These are phyloP conservation scores for Podospora sp. DNA, from an alignment of 495 filamentous ascomycete genomes.

Conservation along the genomic window DNA sequence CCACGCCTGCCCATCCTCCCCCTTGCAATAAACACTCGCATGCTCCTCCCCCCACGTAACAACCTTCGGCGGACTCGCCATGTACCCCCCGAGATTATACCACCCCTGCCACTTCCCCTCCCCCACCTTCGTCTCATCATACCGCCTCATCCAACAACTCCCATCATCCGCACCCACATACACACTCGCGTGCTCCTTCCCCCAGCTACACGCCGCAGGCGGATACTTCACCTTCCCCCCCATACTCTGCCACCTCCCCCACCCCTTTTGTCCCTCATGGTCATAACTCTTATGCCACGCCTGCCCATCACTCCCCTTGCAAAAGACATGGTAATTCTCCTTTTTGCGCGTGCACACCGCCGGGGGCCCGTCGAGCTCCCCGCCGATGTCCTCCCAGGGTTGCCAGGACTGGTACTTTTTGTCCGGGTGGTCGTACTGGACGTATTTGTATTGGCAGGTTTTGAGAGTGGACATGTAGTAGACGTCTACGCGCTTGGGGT, in stretches of 20 bases:
- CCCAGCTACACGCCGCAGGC: conserved; percentile 27
- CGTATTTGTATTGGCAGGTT: conserved; percentile 25
- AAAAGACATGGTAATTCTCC: conserved; percentile 25
- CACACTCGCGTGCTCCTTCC: conserved; percentile 21
- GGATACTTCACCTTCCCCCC: conserved; percentile 24
- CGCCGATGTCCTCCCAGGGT: conserved; percentile 28
- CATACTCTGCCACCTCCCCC: conserved; percentile 28
- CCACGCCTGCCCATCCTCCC: conserved; percentile 32
- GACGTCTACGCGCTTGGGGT: conserved; percentile 22
- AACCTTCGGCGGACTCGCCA: conserved; percentile 28
- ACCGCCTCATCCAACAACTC: conserved; percentile 26
- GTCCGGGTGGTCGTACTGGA: conserved; percentile 5
- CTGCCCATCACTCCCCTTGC: conserved; percentile 31
- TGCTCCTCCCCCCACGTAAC: conserved; percentile 27
- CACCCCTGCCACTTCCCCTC: conserved; percentile 19
- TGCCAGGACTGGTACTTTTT: conserved; percentile 9
- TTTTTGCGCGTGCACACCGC: conserved; percentile 26
- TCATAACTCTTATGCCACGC: conserved; percentile 25
- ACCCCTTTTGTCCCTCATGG: neutral
- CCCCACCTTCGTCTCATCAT: conserved; percentile 18
- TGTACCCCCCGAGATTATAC: conserved; percentile 28
- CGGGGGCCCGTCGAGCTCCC: conserved; percentile 24
- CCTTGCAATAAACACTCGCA: conserved; percentile 29
- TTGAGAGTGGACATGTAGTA: conserved; percentile 24
- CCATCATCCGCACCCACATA: conserved; percentile 22